Base-by-base conservation (phyloP, 75 land plant genomes). In the Gnetum montanum region DNA sequence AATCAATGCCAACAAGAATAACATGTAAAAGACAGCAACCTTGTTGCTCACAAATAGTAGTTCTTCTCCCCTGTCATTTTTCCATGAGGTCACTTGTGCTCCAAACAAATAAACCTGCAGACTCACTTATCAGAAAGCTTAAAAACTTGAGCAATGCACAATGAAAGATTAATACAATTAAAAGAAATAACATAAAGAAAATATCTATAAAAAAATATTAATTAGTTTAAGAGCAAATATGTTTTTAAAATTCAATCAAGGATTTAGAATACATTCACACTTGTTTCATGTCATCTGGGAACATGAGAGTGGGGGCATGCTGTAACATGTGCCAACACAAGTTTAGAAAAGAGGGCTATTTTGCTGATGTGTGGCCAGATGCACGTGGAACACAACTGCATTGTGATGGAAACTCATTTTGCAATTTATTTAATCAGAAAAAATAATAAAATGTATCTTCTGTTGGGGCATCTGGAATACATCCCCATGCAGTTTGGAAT, bases 31-130 rank as follows among this genome's bases (percentile, higher is more conserved):
- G 18, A 46, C 16, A 11, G 28, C 24, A 31, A 61, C 64, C 64
- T 61, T 61, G 25, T 29, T 31, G 26, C 64, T 61, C 61, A 61
- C 29, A 23, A 61, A 61, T 38, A 61, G 27, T 36, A 61, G 60
- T 31, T 61, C 64, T 53, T 61, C 64, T 54, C 58, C 60, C 11
- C 11, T 11, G 5, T 51, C 60, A 61, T 61, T 51, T 34, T 61
- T 61, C 64, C 64, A 61, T 54, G 64, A 31, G 31, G 64, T 61
- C 16, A 61, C 64, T 0, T 61, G 64, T 0, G 59, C 64, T 31
- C 64, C 64, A 61, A 51, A 53, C 8, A 61, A 29, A 25, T 61
- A 41, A 23, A 61, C 64, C 64, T 61, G 55, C 29, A 77, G 40
- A 27, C 11, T 35, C 20, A 30, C n/a, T n/a, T n/a, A n/a, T n/a